Evolutionary conservation across 2,329 filamentous ascomycete genomes (phyloP), one percentile per base, ranked within the genome.

Genomic region (Leptographium lundbergii): DNA sequence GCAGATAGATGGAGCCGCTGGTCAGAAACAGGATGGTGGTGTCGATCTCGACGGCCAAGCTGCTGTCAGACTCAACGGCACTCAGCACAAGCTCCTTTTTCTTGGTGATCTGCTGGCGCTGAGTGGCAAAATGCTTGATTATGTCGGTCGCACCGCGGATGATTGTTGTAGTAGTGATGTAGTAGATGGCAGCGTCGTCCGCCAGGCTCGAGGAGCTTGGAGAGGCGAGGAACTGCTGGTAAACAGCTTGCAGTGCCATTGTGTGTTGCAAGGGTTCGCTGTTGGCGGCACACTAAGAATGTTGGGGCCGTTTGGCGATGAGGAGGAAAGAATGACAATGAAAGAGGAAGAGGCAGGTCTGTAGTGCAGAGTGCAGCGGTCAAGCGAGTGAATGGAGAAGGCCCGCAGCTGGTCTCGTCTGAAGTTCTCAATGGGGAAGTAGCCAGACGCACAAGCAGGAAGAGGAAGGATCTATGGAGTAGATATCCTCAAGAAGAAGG

Each of bases 1-100:
- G 92, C 59, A 97, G 81, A 74, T 94, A 97, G 63, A 86, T 81
- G 63, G 91, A 92, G 64, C 92, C 94, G 63, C 87, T 85, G 62
- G 79, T 84, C 59, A 85, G 70, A 71, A 99, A 96, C 69, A 95
- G 87, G 54, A 97, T 74, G 1, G 84, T 84, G 27, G 89, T 94
- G 68, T 95, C 87, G 54, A 91, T 78, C 72, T 97, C 91, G 61
- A 89, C 69, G 59, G 85, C 88, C 64, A 95, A 73, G 52, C 84
- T 81, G 71, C 84, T 80, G 59, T 78, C 71, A 62, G 85, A 84
- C 69, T 96, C 88, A 57, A 97, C 80, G 29, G 81, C 77, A 67
- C 82, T 84, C 63, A 97, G 75, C 57, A 92, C 73, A 51, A 86
- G 86, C 72, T 96, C 84, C 65, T 86, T 84, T 74, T 89, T 91